Conservation (phyloP, 495 filamentous ascomycete species). For the Aspergillus leporis region DNA sequence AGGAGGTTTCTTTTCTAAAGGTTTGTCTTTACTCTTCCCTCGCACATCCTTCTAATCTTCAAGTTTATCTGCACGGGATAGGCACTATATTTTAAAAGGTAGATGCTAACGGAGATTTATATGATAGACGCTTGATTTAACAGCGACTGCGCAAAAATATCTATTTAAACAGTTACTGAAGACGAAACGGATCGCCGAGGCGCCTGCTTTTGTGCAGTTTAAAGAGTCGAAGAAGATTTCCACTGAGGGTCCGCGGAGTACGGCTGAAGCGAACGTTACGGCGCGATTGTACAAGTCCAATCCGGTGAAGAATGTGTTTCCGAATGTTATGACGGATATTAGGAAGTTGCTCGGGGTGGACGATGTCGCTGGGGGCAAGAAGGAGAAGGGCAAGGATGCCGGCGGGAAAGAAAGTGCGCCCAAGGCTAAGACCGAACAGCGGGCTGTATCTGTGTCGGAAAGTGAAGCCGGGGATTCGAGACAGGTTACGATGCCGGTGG, state of each 20-base stretch:
- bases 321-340: slow-evolving; percentile 61
- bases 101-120: too few species aligned
- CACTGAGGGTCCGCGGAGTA: slow-evolving; percentile 43
- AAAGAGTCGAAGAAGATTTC: slow-evolving; percentile 34
- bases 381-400: slow-evolving; percentile 25
- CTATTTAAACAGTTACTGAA: slow-evolving; percentile 74
- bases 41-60: too few species aligned
- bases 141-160: slow-evolving; percentile 63
- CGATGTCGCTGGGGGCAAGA: slow-evolving; percentile 36
- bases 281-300: slow-evolving; percentile 78
- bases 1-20: slow-evolving; percentile 77
- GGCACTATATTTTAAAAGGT: too few species aligned
- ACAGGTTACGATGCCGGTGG: slow-evolving; percentile 5
- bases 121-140: slow-evolving; percentile 62
- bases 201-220: slow-evolving; percentile 45
- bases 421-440: slow-evolving; percentile 21
- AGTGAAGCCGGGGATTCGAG: slow-evolving; percentile 17
- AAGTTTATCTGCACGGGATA: too few species aligned
- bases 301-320: slow-evolving; percentile 68
- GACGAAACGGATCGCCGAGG: slow-evolving; percentile 65
- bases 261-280: slow-evolving; percentile 69
- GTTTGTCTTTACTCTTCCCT: slow-evolving; percentile 36
- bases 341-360: slow-evolving; percentile 61
- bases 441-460: neutral
- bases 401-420: slow-evolving; percentile 17